Evolutionary conservation across 805 yeast genomes (phyloP), one percentile per base, ranked within the genome.

Genomic region (Kodamaea kaohsiungensis): DNA sequence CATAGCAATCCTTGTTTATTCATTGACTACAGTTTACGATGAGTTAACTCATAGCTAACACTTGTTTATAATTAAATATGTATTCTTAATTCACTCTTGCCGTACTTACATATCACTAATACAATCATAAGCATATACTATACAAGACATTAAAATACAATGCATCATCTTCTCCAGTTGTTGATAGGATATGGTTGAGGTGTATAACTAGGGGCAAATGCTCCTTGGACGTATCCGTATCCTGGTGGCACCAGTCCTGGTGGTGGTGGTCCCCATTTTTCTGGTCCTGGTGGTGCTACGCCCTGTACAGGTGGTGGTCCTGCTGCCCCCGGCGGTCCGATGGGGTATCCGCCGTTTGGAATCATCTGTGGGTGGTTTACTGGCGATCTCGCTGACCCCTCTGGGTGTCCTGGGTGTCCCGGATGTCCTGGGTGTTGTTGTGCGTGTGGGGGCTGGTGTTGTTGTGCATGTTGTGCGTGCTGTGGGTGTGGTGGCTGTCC

Each of bases 171-270:
- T 56, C 69, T 60, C 71, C 72, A 67, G 45, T 60, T 65, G 43
- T 63, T 63, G 2, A 62, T 59, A 10, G 66, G 67, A 17, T 55
- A 58, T 10, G 53, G 67, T 49, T 51, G 53, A 13, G 48, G 46
- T 16, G 42, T 17, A 17, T 40, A 40, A 12, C 45, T 19, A 17
- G 45, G 45, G 17, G 43, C 48, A 45, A 51, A 51, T 16, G 33
- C 12, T 30, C 42, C 43, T 19, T 30, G 35, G 13, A 51, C 53
- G 56, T 73, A 75, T 7, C 71, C 65, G 53, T 71, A 73, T 1
- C 74, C 75, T 15, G 75, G 77, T 8, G 74, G 73, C 19, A 17
- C 25, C 19, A 15, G 25, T 16, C 45, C 45, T 22, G 30, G 30
- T 7, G 40, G 49, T 9, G 66, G 68, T 9, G 65, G 65, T 5